Conservation (phyloP, 2,329 filamentous ascomycete species). For the Claviceps sp. region DNA sequence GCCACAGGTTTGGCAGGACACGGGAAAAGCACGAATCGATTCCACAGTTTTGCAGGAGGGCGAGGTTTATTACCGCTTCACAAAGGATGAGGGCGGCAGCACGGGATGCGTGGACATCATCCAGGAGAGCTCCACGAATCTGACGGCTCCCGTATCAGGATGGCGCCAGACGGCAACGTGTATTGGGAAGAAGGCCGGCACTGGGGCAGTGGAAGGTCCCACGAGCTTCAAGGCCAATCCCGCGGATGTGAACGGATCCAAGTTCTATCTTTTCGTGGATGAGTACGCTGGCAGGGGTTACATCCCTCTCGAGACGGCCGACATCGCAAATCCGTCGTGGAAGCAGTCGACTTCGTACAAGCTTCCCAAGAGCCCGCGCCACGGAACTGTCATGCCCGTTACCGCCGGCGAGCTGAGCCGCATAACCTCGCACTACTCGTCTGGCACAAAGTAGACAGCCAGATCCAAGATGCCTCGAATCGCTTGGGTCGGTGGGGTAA, state of each 20-base stretch:
- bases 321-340: not conserved
- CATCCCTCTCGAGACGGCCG: not conserved
- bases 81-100: not conserved
- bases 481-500: too few species aligned
- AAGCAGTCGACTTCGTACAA: not conserved
- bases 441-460: not conserved
- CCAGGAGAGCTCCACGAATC: not conserved
- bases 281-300: constrained; percentile 1
- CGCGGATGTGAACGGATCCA: not conserved
- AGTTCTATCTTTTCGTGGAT: not conserved
- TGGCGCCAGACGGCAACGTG: not conserved
- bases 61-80: constrained; percentile 1
- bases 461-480: too few species aligned
- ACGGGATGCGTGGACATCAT: not conserved
- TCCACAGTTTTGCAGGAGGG: not conserved
- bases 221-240: constrained; percentile 1
- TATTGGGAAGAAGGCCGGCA: not conserved
- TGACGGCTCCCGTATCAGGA: not conserved
- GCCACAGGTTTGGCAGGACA: not conserved
- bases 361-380: not conserved
- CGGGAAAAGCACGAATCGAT: not conserved
- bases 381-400: constrained; percentile 1
- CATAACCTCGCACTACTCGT: not conserved
- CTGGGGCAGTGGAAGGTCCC: not conserved
- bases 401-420: not conserved